These are phyloP conservation scores for Naematelia aurantialba DNA, from an alignment of 768 basidiomycete species.

Conservation along the genomic window DNA sequence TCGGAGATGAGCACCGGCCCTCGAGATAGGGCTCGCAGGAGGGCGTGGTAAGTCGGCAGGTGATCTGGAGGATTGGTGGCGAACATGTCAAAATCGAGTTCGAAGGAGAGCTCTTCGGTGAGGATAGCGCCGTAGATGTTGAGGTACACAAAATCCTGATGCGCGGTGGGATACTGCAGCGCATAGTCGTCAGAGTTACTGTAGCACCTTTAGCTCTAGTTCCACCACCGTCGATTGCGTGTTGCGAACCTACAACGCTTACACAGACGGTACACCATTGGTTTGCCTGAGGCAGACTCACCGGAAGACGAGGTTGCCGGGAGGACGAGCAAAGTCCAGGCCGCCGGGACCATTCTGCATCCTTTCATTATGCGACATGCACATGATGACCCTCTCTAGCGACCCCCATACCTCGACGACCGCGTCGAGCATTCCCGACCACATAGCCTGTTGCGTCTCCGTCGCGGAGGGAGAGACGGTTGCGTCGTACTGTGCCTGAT, in stretches of 20 bases:
- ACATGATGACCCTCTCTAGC: slow-evolving; percentile 29
- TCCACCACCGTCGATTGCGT: too few relatives aligned
- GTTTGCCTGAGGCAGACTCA: slow-evolving; percentile 13
- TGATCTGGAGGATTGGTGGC: slow-evolving; percentile 18
- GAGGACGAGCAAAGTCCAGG: slow-evolving; percentile 23
- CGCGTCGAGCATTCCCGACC: slow-evolving; percentile 31
- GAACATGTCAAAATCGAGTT: slow-evolving; percentile 44
- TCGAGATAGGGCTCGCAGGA: slow-evolving; percentile 26
- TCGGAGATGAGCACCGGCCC: slow-evolving; percentile 37
- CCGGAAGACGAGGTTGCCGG: slow-evolving; percentile 30
- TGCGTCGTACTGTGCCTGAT: slow-evolving; percentile 31
- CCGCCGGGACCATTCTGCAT: slow-evolving; percentile 40
- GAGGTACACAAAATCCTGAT: slow-evolving; percentile 24
- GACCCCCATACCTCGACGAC: slow-evolving; percentile 25
- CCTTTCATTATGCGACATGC: slow-evolving; percentile 42
- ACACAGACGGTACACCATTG: too few relatives aligned
- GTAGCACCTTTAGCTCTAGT: neutral
- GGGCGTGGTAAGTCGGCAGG: slow-evolving; percentile 30
- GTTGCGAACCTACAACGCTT: too few relatives aligned
- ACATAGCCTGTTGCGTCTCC: slow-evolving; percentile 27
- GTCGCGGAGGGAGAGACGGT: slow-evolving; percentile 9
- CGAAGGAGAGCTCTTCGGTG: slow-evolving; percentile 29
- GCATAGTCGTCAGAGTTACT: slow-evolving; percentile 43
- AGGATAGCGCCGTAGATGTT: slow-evolving; percentile 34
- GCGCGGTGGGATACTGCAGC: slow-evolving; percentile 15